Percentiles rank a stretch among this genome's conserved stretches.
phyloP scores from a whole-genome alignment of 192 early-diverging fungal species.

The Coemansia erecta region DNA sequence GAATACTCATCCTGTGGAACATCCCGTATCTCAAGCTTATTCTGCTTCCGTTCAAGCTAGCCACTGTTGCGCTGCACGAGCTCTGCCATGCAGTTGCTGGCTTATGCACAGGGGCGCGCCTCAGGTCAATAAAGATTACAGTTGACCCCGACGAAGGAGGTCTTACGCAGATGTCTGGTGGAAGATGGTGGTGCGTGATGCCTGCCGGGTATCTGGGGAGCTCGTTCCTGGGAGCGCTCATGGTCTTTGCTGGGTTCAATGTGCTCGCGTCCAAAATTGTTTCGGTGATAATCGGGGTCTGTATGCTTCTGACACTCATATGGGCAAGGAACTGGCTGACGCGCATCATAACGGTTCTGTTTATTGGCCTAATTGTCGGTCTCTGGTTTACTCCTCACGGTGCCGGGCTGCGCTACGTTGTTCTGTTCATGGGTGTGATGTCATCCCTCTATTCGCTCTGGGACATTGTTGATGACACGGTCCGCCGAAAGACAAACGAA shows the following conservation, averaged over 20 bases:
- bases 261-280: slow-evolving; percentile 82
- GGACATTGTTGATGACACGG: slow-evolving; percentile 94
- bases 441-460: slow-evolving; percentile 87
- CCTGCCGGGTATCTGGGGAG: slow-evolving; percentile 91
- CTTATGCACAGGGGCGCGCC: slow-evolving; percentile 81
- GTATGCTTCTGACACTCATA: slow-evolving; percentile 75
- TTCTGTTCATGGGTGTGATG: slow-evolving; percentile 95
- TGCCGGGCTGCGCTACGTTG: slow-evolving; percentile 80
- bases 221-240: slow-evolving; percentile 83
- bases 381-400: slow-evolving; percentile 82
- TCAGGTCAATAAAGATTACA: slow-evolving; percentile 84
- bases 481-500: slow-evolving; percentile 88
- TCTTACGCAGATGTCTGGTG: slow-evolving; percentile 76
- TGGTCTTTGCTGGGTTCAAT: slow-evolving; percentile 94
- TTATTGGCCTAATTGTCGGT: slow-evolving; percentile 76
- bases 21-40: slow-evolving; percentile 81
- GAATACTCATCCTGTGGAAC: slow-evolving; percentile 80
- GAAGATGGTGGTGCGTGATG: slow-evolving; percentile 77
- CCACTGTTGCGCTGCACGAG: slow-evolving; percentile 92
- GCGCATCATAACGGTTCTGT: slow-evolving; percentile 73
- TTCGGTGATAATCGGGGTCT: slow-evolving; percentile 79
- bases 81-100: slow-evolving; percentile 91
- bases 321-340: slow-evolving; percentile 92
- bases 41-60: slow-evolving; percentile 93
- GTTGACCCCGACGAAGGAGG: slow-evolving; percentile 95